Evolutionary conservation across 352 stramenopile genomes (phyloP).

Genomic region (Peronospora farinosa): DNA sequence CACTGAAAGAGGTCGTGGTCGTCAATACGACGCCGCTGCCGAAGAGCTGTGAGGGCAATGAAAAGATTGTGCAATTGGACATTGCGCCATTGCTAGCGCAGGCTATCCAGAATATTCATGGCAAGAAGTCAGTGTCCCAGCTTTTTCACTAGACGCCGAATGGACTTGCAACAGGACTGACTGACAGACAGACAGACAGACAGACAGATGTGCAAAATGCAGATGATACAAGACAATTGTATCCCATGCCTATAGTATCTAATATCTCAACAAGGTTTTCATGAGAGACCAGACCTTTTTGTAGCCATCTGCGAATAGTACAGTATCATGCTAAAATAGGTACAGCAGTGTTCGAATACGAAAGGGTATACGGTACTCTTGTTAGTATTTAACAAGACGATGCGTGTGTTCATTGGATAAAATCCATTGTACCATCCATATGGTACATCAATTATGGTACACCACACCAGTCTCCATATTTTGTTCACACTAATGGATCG

Average conservation of each 20-base stretch:
- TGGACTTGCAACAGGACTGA: conserved; percentile 6
- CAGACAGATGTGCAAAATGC: conserved; percentile 15
- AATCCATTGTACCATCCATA: conserved; percentile 1
- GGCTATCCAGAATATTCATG: conserved; percentile 99
- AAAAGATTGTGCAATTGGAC: conserved; percentile 97
- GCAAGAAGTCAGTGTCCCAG: conserved; percentile 99
- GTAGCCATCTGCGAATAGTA: no score
- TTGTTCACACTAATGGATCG: conserved; percentile 21
- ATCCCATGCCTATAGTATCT: conserved; percentile 25
- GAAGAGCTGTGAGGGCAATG: conserved; percentile 88
- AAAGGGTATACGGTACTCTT: no score
- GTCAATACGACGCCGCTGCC: conserved; percentile 86
- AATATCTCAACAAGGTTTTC: conserved; percentile 31
- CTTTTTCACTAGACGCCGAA: conserved; percentile 94
- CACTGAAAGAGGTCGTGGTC: conserved; percentile 88
- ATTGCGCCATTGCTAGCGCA: conserved; percentile 96
- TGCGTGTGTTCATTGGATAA: conserved; percentile 4
- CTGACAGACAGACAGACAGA: conserved; percentile 15
- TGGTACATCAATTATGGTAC: conserved; percentile 4
- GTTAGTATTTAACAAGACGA: no score
- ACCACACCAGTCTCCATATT: no score
- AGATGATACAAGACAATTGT: conserved; percentile 7
- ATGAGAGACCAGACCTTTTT: background rate
- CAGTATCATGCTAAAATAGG: no score
- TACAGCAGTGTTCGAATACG: no score